These are phyloP conservation scores for Solanum sejunctum DNA, from an alignment of 257 asterid genomes.

Conservation along the genomic window DNA sequence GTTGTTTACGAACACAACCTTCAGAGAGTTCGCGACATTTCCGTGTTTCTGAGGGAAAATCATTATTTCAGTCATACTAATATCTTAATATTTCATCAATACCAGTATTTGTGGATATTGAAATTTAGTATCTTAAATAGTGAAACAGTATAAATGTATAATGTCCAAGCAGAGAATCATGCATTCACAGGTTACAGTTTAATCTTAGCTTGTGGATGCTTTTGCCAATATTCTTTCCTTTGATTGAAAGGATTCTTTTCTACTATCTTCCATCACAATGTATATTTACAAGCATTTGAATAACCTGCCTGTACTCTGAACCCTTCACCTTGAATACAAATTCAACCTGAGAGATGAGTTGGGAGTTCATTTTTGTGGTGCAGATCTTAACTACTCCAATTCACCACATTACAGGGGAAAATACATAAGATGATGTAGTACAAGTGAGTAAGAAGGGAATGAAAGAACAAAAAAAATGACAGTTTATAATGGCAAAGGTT, in stretches of 20 bases:
- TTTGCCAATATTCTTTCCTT: neutral
- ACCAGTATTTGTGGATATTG: neutral
- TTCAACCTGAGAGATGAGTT: too few relatives aligned
- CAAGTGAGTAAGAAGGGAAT: neutral
- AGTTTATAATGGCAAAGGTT: constrained; percentile 17
- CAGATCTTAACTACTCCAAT: neutral
- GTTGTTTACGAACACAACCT: neutral
- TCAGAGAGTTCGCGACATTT: neutral
- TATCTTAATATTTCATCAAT: neutral
- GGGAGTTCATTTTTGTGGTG: neutral
- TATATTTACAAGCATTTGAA: neutral
- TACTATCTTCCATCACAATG: neutral
- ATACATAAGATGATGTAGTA: neutral
- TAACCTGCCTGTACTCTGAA: neutral
- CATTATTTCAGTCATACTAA: too few relatives aligned
- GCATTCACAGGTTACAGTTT: neutral
- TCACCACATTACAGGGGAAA: neutral
- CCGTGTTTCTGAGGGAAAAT: too few relatives aligned
- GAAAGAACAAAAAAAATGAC: neutral
- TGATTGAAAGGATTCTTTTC: neutral
- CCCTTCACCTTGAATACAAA: neutral
- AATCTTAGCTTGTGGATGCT: neutral
- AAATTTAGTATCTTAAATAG: neutral
- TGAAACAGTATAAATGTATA: neutral
- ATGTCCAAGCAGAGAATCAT: neutral